Base-by-base conservation (phyloP, 306 rosid genomes). In the Vicia villosa region DNA sequence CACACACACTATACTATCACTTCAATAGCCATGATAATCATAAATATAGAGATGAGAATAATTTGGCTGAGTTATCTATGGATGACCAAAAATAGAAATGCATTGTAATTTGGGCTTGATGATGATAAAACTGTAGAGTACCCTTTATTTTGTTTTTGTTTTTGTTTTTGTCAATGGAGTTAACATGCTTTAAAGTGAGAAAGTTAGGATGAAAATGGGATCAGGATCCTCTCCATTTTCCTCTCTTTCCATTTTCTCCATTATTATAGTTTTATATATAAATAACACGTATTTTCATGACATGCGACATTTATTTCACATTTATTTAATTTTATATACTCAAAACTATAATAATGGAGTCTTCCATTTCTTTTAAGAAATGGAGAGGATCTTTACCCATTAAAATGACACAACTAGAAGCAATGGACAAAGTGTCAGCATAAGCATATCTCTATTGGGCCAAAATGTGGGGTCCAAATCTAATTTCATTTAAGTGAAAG, bases 401-500 rank as follows among this genome's bases (percentile, higher is more conserved):
- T n/a, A 60, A 63, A 16, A 58, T 17, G 70, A 61, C 30, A 73
- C 67, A 67, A 69, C 66, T 79, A 69, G 74, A 20, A 37, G 42
- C 60, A 49, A 41, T 72, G 74, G 78, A 78, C 63, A 36, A 36
- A 55, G 11, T 10, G 68, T 45, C 55, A 45, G 24, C 45, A 60
- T 56, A 34, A 32, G 62, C 60, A 69, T 70, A 63, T 54, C 32
- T 13, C 2, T 52, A 63, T 70, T 70, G 72, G 66, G 67, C 54
- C 67, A 62, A 62, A 45, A 6, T 8, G 76, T 69, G 58, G 56
- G 79, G 77, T 50, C 76, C 64, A 76, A 56, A 19, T 62, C 46
- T 21, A 59, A 60, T 26, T 57, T 22, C 66, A 77, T 69, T 63
- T 20, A 34, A 82, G 87, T 78, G 87, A 56, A 63, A 63, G 12